These are phyloP conservation scores for Arthroderma uncinatum DNA, from an alignment of 2,329 filamentous ascomycete species.

Conservation along the genomic window DNA sequence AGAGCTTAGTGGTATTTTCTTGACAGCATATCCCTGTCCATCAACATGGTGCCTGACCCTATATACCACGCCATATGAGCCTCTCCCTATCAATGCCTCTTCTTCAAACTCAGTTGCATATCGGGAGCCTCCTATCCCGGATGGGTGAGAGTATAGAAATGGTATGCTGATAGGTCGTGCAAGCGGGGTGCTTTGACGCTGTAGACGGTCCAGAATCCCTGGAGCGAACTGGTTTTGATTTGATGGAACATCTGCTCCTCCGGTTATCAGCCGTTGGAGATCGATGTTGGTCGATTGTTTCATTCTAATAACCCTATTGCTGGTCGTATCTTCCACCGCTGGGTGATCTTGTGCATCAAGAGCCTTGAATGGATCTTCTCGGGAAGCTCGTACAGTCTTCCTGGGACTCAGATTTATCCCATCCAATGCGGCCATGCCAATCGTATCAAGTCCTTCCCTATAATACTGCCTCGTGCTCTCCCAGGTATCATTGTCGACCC, in stretches of 20 bases:
- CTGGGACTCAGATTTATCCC: constrained; percentile 15
- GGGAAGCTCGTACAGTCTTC: background rate
- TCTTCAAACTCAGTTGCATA: constrained; percentile 44
- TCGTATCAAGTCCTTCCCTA: constrained; percentile 33
- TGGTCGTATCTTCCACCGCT: background rate
- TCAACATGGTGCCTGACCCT: constrained; percentile 52
- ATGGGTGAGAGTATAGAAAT: constrained; percentile 9
- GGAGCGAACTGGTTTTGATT: constrained; percentile 8
- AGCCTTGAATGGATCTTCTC: background rate
- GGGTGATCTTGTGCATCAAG: background rate
- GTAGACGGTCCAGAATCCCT: constrained; percentile 13
- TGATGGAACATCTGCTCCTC: constrained; percentile 1
- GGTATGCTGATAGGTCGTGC: constrained; percentile 12
- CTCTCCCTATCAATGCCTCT: constrained; percentile 48
- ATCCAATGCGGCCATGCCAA: constrained; percentile 30
- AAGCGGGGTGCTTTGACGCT: constrained; percentile 16
- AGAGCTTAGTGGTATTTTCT: constrained; percentile 50
- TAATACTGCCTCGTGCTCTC: constrained; percentile 30
- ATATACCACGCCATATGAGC: constrained; percentile 55
- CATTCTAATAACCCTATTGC: background rate
- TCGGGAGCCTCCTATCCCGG: constrained; percentile 23
- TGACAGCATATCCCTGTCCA: constrained; percentile 52
- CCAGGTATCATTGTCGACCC: constrained; percentile 31
- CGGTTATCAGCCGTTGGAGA: constrained; percentile 13
- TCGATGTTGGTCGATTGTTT: background rate